Evolutionary conservation across 805 yeast genomes (phyloP).

Genomic region (Lachancea dasiensis): DNA sequence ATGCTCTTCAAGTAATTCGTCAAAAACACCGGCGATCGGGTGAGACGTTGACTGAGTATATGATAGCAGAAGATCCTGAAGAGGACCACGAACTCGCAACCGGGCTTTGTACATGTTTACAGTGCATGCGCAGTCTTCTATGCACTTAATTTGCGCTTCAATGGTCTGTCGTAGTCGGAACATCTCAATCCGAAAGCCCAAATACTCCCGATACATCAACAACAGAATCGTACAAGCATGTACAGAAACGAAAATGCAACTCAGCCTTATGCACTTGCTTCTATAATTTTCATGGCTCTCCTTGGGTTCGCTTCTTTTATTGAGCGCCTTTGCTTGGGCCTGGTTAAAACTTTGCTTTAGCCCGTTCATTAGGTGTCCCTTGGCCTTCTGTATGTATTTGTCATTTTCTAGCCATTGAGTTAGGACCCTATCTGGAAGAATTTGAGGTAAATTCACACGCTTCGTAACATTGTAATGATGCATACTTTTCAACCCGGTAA

Average conservation of each 20-base stretch:
- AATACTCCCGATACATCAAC: slow-evolving; percentile 1
- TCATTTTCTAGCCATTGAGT: background rate
- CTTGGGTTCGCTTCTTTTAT: background rate
- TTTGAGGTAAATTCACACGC: background rate
- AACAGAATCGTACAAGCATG: background rate
- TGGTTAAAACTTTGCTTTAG: too few relatives aligned
- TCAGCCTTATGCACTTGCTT: background rate
- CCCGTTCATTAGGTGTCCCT: background rate
- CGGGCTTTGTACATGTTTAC: background rate
- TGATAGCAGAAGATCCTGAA: too few relatives aligned
- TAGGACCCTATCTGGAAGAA: background rate
- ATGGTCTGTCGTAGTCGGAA: background rate
- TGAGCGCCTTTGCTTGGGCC: background rate
- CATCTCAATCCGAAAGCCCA: slow-evolving; percentile 1
- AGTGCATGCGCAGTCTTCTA: background rate
- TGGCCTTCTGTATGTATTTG: background rate
- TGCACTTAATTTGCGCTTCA: background rate
- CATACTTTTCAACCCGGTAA: background rate
- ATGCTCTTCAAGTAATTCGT: background rate
- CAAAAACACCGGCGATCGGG: background rate
- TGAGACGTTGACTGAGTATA: too few relatives aligned
- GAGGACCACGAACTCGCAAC: background rate
- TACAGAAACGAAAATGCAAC: background rate
- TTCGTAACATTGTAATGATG: background rate
- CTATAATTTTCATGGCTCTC: too few relatives aligned